These are phyloP conservation scores for Taphrina flavorubra DNA, from an alignment of 1,139 yeast species.

Conservation along the genomic window DNA sequence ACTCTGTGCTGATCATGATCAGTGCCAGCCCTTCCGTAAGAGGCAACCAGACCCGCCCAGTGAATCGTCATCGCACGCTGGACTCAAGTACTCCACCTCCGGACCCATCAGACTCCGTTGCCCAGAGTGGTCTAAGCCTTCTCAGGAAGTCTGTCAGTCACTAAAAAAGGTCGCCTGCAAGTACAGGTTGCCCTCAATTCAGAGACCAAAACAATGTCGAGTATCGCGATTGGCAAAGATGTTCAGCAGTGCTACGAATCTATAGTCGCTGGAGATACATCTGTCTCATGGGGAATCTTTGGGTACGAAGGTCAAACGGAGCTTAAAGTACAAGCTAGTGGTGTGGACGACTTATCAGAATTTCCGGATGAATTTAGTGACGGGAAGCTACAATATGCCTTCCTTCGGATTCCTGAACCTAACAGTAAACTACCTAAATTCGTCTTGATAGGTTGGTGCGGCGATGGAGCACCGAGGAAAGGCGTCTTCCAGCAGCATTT, in stretches of 20 bases:
- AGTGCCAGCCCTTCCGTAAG: not conserved
- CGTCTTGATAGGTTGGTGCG: slow-evolving; percentile 89
- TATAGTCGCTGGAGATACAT: slow-evolving; percentile 55
- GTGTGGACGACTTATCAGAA: slow-evolving; percentile 69
- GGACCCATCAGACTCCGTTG: not conserved
- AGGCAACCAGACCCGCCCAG: not conserved
- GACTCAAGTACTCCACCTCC: not conserved
- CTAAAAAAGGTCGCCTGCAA: too few relatives aligned
- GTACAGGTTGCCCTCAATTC: not conserved
- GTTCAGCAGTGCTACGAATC: slow-evolving; percentile 54
- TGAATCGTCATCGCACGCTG: slow-evolving; percentile 1
- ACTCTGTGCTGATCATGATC: slow-evolving; percentile 2
- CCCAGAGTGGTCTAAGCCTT: not conserved
- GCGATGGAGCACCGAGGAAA: slow-evolving; percentile 58
- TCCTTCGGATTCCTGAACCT: slow-evolving; percentile 84
- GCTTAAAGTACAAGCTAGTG: slow-evolving; percentile 49
- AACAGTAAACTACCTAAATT: slow-evolving; percentile 86
- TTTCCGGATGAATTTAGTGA: slow-evolving; percentile 84
- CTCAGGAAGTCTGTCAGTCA: not conserved
- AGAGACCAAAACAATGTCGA: not conserved
- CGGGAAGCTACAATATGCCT: slow-evolving; percentile 87
- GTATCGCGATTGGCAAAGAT: slow-evolving; percentile 47
- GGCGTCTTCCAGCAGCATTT: slow-evolving; percentile 57
- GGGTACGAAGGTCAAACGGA: slow-evolving; percentile 53
- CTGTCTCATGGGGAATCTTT: slow-evolving; percentile 55